phyloP scores from a whole-genome alignment of 768 basidiomycete species.

The Mycena olivaceomarginata region DNA sequence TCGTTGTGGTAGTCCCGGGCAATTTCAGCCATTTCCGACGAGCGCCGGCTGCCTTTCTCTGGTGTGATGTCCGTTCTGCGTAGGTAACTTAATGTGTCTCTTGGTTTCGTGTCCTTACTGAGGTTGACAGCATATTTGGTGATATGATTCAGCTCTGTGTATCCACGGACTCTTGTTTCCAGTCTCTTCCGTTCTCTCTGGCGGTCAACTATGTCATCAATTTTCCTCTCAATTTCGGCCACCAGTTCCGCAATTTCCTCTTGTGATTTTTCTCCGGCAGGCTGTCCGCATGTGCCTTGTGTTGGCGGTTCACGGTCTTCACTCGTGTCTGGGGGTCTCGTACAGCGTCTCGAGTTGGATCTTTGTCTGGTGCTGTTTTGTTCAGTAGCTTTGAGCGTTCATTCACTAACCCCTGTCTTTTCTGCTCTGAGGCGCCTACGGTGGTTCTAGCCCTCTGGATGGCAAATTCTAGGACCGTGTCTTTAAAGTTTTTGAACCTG shows the following conservation, averaged over 20 bases:
- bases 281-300: no score
- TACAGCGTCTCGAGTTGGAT: no score
- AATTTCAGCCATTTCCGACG: neutral
- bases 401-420: neutral
- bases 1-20: neutral
- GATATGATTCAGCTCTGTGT: neutral
- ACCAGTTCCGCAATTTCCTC: no score
- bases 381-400: neutral
- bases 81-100: no score
- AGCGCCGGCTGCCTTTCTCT: neutral
- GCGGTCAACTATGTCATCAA: neutral
- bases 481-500: neutral
- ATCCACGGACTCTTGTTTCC: neutral
- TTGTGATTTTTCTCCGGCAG: no score
- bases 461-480: neutral
- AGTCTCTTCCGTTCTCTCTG: neutral
- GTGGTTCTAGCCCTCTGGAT: no score
- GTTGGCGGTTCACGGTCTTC: no score
- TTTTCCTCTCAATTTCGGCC: neutral
- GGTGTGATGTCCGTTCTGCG: no score
- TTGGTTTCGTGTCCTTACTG: no score
- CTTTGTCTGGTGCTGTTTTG: no score
- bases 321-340: no score
- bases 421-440: neutral
- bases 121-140: neutral